Evolutionary conservation across 257 asterid genomes (phyloP), one percentile per base, ranked within the genome.

Genomic region (Lavandula angustifolia): DNA sequence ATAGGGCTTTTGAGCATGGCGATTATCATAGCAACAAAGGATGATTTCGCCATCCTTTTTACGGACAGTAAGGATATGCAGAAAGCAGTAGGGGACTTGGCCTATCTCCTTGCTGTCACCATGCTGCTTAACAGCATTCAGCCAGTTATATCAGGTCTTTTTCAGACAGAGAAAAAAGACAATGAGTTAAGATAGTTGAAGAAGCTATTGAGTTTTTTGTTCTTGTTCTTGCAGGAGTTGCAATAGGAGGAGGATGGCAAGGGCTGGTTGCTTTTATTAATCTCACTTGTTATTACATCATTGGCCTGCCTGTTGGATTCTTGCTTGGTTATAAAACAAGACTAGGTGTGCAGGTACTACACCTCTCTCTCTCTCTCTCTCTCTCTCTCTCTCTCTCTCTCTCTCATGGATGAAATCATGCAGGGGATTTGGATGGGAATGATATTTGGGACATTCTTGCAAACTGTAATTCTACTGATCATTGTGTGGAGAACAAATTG

Each of bases 201-300:
- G 9, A 64, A 40, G 57, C 41, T 46, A 31, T 60, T 43, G 7
- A 6, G 9, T 6, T 1, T 5, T 9, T 6, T 4, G 3, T 41
- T 7, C 3, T 51, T 54, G n/a, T 44, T 48, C 6, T 59, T 72
- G 68, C 82, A 92, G 97, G 96, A 62, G 97, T 94, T 51, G 99
- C 99, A 46, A 82, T 94, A 64, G 99, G 97, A 74, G 99, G 99
- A 75, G 99, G 99, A 67, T 85, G 97, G 99, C 97, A 94, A 79
- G 97, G 90, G 14, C 76, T 89, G 6, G 97, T 90, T 69, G 99
- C 99, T 59, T 85, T 79, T 46, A 90, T 90, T 43, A 94, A 94
- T 52, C 73, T 94, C 60, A 51, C 81, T 70, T 94, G 99, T 72
- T 90, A 94, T 64, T 87, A 94, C 59, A 17, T 76, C 12, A 78